phyloP scores from a whole-genome alignment of 805 yeast genomes.

The Yamadazyma sp. region DNA sequence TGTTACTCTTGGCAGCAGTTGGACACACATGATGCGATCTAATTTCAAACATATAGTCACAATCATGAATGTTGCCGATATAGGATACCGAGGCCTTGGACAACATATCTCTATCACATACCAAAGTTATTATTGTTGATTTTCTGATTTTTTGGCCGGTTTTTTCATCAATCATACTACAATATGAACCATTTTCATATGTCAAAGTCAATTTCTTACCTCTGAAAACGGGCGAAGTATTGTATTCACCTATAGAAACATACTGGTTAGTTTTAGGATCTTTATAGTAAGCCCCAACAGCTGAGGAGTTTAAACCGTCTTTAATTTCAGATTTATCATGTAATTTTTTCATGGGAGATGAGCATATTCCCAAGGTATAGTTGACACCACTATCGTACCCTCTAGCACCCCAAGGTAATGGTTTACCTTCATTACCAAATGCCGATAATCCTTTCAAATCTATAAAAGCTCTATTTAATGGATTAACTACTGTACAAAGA shows the following conservation, averaged over 20 bases:
- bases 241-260: constrained; percentile 53
- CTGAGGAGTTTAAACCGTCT: constrained; percentile 39
- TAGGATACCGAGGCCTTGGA: constrained; percentile 63
- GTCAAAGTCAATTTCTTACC: constrained; percentile 70
- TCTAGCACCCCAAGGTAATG: constrained; percentile 59
- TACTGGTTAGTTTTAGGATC: constrained; percentile 33
- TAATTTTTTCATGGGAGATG: constrained; percentile 44
- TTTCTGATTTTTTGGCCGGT: constrained; percentile 50
- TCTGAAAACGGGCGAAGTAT: constrained; percentile 60
- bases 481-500: constrained; percentile 38
- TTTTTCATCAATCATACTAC: constrained; percentile 38
- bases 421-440: constrained; percentile 44
- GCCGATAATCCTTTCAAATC: constrained; percentile 49
- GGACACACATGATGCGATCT: constrained; percentile 86
- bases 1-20: constrained; percentile 62
- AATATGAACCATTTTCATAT: constrained; percentile 65
- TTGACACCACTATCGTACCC: constrained; percentile 71
- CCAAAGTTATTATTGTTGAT: constrained; percentile 66
- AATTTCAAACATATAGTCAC: constrained; percentile 82
- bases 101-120: constrained; percentile 75
- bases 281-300: constrained; percentile 42
- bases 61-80: constrained; percentile 70
- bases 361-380: constrained; percentile 53
- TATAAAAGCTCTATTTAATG: constrained; percentile 47
- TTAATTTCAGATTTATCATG: constrained; percentile 39